These are phyloP conservation scores for Gillenia trifoliata DNA, from an alignment of 306 rosid species.

Conservation along the genomic window DNA sequence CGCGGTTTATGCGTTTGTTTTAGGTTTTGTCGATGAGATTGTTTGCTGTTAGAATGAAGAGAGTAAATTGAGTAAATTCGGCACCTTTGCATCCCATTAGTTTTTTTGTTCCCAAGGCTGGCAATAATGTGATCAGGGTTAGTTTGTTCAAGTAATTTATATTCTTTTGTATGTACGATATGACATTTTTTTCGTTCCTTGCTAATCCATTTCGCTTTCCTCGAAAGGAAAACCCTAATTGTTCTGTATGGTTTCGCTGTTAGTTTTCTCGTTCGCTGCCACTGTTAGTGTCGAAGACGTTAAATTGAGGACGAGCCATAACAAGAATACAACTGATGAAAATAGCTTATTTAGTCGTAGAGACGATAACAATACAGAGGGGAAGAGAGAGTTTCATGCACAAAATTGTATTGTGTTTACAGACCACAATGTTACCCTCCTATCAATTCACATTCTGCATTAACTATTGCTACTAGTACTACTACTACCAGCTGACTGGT, in stretches of 20 bases:
- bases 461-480: background rate
- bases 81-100: background rate
- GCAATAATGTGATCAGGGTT: background rate
- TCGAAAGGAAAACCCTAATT: background rate
- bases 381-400: background rate
- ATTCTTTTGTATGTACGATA: background rate
- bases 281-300: background rate
- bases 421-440: conserved; percentile 3
- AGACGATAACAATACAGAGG: background rate
- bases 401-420: conserved; percentile 6
- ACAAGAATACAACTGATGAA: background rate
- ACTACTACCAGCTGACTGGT: background rate
- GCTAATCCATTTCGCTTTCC: background rate
- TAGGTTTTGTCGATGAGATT: conserved; percentile 4
- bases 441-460: conserved; percentile 1
- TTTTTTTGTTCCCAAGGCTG: background rate
- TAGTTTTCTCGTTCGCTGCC: background rate
- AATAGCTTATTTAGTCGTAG: background rate
- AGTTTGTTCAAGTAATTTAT: background rate
- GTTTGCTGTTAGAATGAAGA: conserved; percentile 24
- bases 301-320: background rate
- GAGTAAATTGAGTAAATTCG: conserved; percentile 24
- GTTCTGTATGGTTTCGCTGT: background rate
- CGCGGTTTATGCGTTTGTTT: conserved; percentile 14
- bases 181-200: background rate